Evolutionary conservation across 352 stramenopile genomes (phyloP).

Genomic region (Plasmopara halstedii): DNA sequence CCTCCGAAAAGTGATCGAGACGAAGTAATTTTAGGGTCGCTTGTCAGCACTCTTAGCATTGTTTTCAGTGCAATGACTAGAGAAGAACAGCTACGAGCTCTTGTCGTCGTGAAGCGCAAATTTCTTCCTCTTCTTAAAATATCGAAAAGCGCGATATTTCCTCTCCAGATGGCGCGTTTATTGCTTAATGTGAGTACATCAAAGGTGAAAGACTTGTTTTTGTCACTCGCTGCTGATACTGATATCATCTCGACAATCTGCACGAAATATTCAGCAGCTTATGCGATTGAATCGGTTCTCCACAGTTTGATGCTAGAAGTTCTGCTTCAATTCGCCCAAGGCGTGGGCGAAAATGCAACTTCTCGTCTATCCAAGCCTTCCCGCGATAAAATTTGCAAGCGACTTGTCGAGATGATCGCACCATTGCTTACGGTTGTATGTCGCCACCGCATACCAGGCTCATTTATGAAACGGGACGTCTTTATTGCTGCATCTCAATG

Average conservation of each 20-base stretch:
- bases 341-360: constrained; percentile 5
- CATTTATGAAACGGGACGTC: constrained; percentile 37
- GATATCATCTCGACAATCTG: constrained; percentile 41
- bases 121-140: constrained; percentile 40
- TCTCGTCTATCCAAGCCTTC: constrained; percentile 13
- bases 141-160: constrained; percentile 22
- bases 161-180: constrained; percentile 33
- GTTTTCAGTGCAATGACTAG: constrained; percentile 30
- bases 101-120: constrained; percentile 44
- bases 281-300: constrained; percentile 35
- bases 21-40: constrained; percentile 40
- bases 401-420: constrained; percentile 28
- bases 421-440: constrained; percentile 41
- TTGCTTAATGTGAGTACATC: constrained; percentile 42
- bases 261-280: constrained; percentile 34
- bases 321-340: constrained; percentile 25
- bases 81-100: constrained; percentile 31
- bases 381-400: constrained; percentile 29
- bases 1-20: constrained; percentile 41
- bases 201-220: constrained; percentile 39
- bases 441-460: constrained; percentile 44
- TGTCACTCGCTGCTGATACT: constrained; percentile 51
- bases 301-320: constrained; percentile 37
- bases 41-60: constrained; percentile 30
- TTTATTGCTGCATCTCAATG: constrained; percentile 33